Evolutionary conservation across 345 rosid genomes (phyloP).

Genomic region (Corymbia maculata): DNA sequence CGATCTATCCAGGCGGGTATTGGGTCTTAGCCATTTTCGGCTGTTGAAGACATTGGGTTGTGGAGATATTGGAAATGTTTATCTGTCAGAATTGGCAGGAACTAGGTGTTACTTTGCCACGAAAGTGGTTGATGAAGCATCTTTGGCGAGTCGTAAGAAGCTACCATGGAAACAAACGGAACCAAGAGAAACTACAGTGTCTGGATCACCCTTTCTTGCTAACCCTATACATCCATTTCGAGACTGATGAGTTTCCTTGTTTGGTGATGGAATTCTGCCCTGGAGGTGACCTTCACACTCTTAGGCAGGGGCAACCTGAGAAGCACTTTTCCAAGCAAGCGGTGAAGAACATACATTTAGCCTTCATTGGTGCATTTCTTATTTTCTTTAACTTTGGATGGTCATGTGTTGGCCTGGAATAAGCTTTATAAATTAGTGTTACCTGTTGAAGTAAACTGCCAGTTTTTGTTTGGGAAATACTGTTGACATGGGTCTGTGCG

Average conservation of each 20-base stretch:
- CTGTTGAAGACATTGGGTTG: conserved; percentile 69
- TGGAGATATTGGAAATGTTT: conserved; percentile 78
- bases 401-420: too few relatives aligned
- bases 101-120: conserved; percentile 66
- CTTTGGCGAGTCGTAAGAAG: conserved; percentile 69
- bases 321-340: conserved; percentile 78
- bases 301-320: conserved; percentile 75
- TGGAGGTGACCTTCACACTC: too few relatives aligned
- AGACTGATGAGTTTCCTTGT: too few relatives aligned
- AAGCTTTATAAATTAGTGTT: too few relatives aligned
- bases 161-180: conserved; percentile 81
- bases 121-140: conserved; percentile 75
- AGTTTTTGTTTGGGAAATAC: too few relatives aligned
- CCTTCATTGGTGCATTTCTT: not conserved
- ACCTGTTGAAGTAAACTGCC: too few relatives aligned
- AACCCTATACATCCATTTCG: too few relatives aligned
- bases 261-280: too few relatives aligned
- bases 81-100: conserved; percentile 66
- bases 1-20: conserved; percentile 49
- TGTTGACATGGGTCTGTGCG: too few relatives aligned
- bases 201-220: too few relatives aligned
- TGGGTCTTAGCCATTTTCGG: conserved; percentile 73
- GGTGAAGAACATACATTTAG: conserved; percentile 41
- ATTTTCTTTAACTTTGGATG: too few relatives aligned
- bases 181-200: conserved; percentile 64